Percentiles rank a stretch among this genome's conserved stretches.
Conservation (phyloP, 495 filamentous ascomycete genomes). For the Alectoria sarmentosa region DNA sequence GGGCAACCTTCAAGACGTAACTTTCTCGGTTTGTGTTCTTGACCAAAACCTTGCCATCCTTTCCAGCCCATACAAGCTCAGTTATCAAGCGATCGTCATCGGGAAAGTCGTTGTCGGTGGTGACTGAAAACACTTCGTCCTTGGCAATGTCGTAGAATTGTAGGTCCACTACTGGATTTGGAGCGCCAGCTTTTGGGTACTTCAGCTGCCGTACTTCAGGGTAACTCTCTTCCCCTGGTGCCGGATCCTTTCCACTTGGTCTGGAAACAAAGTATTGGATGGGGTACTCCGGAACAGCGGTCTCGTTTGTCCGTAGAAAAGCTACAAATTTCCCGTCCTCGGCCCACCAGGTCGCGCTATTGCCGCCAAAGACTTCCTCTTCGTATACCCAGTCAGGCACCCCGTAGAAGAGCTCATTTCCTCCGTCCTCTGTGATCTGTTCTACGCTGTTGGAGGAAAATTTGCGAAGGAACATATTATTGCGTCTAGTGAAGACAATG, state of each 20-base stretch:
- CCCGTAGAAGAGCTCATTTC: conserved; percentile 83
- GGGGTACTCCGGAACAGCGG: conserved; percentile 84
- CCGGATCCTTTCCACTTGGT: conserved; percentile 68
- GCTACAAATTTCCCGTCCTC: conserved; percentile 80
- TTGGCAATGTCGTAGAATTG: conserved; percentile 85
- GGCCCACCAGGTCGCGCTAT: conserved; percentile 91
- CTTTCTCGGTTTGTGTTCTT: conserved; percentile 93
- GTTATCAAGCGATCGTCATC: conserved; percentile 86
- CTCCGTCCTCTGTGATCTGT: conserved; percentile 80
- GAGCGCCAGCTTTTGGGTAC: conserved; percentile 92
- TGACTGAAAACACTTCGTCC: conserved; percentile 69
- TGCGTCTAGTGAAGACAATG: conserved; percentile 75
- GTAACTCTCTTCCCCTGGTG: conserved; percentile 74
- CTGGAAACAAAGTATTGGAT: conserved; percentile 88
- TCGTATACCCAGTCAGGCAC: conserved; percentile 99
- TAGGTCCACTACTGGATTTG: conserved; percentile 82
- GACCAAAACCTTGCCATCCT: conserved; percentile 63
- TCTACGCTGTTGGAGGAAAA: conserved; percentile 52
- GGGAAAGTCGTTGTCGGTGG: conserved; percentile 66
- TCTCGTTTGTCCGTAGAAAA: conserved; percentile 89
- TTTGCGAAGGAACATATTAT: conserved; percentile 80
- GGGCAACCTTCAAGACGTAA: conserved; percentile 75
- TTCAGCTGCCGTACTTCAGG: conserved; percentile 90
- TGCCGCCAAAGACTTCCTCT: conserved; percentile 80
- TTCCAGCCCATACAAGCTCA: conserved; percentile 84